Evolutionary conservation across 1,284 basidiomycete species (phyloP), one percentile per base, ranked within the genome.

Genomic region (Malassezia sympodialis): DNA sequence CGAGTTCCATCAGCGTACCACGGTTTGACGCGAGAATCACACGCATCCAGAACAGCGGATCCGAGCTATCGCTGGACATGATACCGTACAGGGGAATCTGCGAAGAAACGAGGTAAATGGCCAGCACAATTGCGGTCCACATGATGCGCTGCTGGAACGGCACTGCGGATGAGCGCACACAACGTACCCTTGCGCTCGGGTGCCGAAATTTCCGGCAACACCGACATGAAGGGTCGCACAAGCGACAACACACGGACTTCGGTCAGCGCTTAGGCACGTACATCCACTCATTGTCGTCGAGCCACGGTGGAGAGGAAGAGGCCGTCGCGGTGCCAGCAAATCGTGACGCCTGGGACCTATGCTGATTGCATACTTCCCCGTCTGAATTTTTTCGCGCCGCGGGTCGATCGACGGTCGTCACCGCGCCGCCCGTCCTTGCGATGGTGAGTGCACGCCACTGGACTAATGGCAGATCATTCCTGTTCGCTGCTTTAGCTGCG

Each of bases 41-140:
- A 79, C 93, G 87, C 85, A 96, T 90, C 93, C 93, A 98, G 81
- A 93, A 96, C 47, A 98, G 83, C 12, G 94, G 93, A 79, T 98
- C 93, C 19, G 69, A 72, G 46, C 66, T 68, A 61, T 73, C 72
- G 41, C 69, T 70, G 14, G 72, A 72, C 62, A 73, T 69, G 61
- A 73, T 73, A 43, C 72, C 72, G 57, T 73, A 73, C 40, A 73
- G 62, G 8, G 72, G 72, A 50, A 73, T 73, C 58, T 73, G 72
- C 41, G 72, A 73, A 3, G 68, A 68, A 49, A 73, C 69, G 37
- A 73, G 57, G 65, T 73, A 73, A 51, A 73, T 73, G 54, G 62
- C 67, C n/a, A 73, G 65, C 31, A 72, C 70, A 52, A 73, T 71
- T 31, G 72, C 72, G 23, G 72, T 73, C 72, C 72, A 73, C 61